Percentiles rank a stretch among this genome's conserved stretches.
Evolutionary conservation across 208 protist species (phyloP).

Genomic region (Crithidia sp.): DNA sequence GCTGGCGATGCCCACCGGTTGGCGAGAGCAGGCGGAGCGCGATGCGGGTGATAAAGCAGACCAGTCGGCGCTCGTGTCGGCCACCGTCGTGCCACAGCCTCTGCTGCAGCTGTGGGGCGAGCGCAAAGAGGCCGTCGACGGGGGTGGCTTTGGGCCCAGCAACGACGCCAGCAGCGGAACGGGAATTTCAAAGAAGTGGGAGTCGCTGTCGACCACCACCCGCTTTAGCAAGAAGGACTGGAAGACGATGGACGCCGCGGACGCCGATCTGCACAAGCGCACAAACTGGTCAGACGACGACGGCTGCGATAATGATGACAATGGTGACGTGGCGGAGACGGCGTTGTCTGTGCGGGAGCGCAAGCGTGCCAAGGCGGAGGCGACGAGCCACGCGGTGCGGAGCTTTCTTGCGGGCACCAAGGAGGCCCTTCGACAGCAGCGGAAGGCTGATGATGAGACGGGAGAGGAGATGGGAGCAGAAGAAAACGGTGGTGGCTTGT

Average conservation of each 20-base stretch:
- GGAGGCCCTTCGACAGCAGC: slow-evolving; percentile 21
- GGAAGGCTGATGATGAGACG: not conserved
- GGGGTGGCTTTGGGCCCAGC: not conserved
- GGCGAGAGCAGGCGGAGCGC: not conserved
- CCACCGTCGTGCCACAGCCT: slow-evolving; percentile 11
- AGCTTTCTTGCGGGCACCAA: slow-evolving; percentile 7
- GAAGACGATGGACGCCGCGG: slow-evolving; percentile 56
- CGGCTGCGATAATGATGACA: slow-evolving; percentile 11
- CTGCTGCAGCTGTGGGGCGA: slow-evolving; percentile 35
- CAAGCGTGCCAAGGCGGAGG: slow-evolving; percentile 24
- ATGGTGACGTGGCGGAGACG: slow-evolving; percentile 1
- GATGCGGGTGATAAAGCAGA: not conserved
- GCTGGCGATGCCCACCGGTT: slow-evolving; percentile 20
- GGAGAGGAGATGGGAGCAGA: not conserved
- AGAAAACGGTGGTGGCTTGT: too few species aligned
- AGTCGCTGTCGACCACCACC: slow-evolving; percentile 13
- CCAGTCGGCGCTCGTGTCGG: not conserved
- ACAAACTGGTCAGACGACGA: slow-evolving; percentile 31
- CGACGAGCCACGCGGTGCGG: slow-evolving; percentile 13
- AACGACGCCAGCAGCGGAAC: not conserved
- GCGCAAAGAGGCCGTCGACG: slow-evolving; percentile 4
- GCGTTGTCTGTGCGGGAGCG: slow-evolving; percentile 14
- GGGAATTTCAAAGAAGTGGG: slow-evolving; percentile 25
- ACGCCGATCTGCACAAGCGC: slow-evolving; percentile 33
- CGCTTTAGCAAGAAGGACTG: slow-evolving; percentile 51